phyloP scores from a whole-genome alignment of 352 stramenopile genomes.

The Pythium insidiosum region DNA sequence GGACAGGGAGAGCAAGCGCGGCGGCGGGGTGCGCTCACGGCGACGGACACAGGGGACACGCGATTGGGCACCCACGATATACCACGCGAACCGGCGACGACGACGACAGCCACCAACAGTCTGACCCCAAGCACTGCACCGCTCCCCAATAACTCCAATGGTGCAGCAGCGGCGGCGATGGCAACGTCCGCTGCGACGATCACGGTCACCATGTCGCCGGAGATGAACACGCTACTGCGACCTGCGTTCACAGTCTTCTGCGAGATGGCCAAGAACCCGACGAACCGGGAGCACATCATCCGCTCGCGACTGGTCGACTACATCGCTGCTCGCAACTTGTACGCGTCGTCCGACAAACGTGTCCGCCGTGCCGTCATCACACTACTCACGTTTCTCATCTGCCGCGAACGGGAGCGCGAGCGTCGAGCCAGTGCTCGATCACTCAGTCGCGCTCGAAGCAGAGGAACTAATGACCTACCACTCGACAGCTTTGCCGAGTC shows the following conservation, averaged over 20 bases:
- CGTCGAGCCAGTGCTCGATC: neutral
- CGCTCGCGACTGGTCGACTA: constrained; percentile 54
- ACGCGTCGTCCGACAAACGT: constrained; percentile 53
- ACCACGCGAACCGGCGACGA: too few relatives aligned
- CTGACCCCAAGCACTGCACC: too few relatives aligned
- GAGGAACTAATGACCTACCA: too few relatives aligned
- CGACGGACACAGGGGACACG: too few relatives aligned
- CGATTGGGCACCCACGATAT: too few relatives aligned
- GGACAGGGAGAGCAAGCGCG: too few relatives aligned
- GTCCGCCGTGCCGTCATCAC: constrained; percentile 49
- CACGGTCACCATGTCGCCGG: constrained; percentile 6
- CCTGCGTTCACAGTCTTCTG: constrained; percentile 49
- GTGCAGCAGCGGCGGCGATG: neutral
- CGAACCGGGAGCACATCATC: constrained; percentile 53
- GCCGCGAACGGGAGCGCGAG: constrained; percentile 40
- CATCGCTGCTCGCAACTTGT: constrained; percentile 37
- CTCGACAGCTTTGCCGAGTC: neutral
- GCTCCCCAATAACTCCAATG: neutral
- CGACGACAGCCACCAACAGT: too few relatives aligned
- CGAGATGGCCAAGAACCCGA: constrained; percentile 42
- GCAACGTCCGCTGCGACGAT: neutral
- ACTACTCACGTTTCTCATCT: constrained; percentile 50
- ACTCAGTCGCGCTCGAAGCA: too few relatives aligned
- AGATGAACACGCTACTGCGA: constrained; percentile 23
- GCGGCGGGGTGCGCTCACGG: too few relatives aligned